Conservation (phyloP, 768 basidiomycete genomes). For the Phanerochaete carnosa region DNA sequence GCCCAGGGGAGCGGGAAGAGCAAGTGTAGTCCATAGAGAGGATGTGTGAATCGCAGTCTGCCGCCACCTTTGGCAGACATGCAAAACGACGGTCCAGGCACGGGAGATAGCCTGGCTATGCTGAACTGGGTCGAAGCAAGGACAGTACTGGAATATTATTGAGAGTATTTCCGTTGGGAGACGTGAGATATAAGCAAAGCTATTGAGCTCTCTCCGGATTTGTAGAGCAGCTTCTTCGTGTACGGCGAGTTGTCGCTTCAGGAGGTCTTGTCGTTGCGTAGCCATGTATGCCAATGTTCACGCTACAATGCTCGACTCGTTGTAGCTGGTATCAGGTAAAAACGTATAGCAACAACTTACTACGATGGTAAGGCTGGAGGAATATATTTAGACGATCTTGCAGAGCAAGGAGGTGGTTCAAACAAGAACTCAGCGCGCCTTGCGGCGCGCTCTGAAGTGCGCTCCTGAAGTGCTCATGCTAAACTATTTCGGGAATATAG, state of each 20-base stretch:
- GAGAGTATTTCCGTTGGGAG: not conserved
- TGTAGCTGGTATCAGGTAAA: too few species aligned
- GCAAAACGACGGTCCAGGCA: not conserved
- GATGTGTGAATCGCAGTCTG: not conserved
- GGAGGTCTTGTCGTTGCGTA: not conserved
- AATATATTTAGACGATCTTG: too few species aligned
- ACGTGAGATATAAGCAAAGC: not conserved
- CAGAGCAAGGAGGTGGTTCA: too few species aligned
- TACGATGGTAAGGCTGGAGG: too few species aligned
- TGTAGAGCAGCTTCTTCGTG: not conserved
- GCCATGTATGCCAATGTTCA: too few species aligned
- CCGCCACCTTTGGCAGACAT: not conserved
- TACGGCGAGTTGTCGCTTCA: not conserved
- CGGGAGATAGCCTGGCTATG: not conserved
- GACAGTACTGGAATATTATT: not conserved
- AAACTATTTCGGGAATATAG: not conserved
- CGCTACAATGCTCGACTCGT: too few species aligned
- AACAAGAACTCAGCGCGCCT: too few species aligned
- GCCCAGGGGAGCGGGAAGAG: not conserved
- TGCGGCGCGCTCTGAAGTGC: too few species aligned
- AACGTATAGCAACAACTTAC: too few species aligned
- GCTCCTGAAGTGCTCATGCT: too few species aligned
- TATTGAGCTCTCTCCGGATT: not conserved
- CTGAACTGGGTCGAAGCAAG: not conserved
- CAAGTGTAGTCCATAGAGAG: not conserved